A percentile compares a stretch with the other conserved stretches of the same genome.
Conservation (phyloP, 2,329 filamentous ascomycete genomes). For the Aurifilum marmelostoma region DNA sequence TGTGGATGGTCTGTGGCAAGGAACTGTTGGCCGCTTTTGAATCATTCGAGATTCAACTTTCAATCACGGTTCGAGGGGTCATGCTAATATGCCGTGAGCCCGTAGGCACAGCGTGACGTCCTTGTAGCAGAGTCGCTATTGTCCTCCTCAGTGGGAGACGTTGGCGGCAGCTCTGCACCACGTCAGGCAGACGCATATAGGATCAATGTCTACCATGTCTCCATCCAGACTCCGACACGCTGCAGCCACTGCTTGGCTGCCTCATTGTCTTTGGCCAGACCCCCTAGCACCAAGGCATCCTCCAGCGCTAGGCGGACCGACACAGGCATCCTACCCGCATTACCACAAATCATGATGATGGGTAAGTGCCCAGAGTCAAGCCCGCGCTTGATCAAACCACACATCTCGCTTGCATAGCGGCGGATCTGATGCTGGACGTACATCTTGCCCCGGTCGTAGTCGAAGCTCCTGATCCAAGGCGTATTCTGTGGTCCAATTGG, state of each 20-base stretch:
- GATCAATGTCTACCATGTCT: constrained; percentile 55
- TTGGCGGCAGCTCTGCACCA: not conserved
- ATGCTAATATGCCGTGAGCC: not conserved
- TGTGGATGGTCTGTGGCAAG: not conserved
- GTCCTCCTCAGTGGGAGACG: not conserved
- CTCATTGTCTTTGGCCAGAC: constrained; percentile 39
- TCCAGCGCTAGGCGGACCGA: constrained; percentile 57
- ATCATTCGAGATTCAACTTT: not conserved
- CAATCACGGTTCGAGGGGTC: too few relatives aligned
- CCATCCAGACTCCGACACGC: constrained; percentile 56
- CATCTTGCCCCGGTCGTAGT: constrained; percentile 45
- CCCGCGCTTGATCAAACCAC: constrained; percentile 38
- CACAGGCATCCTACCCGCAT: constrained; percentile 61
- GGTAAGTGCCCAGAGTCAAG: constrained; percentile 37
- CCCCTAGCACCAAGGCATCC: constrained; percentile 49
- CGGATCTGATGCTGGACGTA: constrained; percentile 61
- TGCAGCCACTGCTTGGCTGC: constrained; percentile 44
- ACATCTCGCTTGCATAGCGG: constrained; percentile 44
- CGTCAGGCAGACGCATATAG: not conserved
- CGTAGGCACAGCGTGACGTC: too few relatives aligned
- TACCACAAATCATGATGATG: constrained; percentile 59
- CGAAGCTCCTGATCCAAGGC: constrained; percentile 26
- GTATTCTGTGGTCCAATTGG: constrained; percentile 22
- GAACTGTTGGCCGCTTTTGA: not conserved
- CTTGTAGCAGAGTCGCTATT: not conserved